These are phyloP conservation scores for Vickermania ingenoplastis DNA, from an alignment of 208 protist genomes.

Conservation along the genomic window DNA sequence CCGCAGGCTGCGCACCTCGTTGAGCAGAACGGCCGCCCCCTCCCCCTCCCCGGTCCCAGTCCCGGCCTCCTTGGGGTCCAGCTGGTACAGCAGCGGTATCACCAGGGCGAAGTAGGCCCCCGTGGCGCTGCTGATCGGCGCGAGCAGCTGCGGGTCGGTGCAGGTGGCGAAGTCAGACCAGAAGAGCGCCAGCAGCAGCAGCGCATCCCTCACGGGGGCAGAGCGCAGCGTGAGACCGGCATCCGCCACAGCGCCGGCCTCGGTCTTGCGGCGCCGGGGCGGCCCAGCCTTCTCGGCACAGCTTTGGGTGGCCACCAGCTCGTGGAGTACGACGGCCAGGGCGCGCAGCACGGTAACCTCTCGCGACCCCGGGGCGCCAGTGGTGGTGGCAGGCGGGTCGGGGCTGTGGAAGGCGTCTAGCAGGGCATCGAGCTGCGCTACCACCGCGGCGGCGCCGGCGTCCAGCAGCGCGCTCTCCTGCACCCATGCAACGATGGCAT, in stretches of 20 bases:
- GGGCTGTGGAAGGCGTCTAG: neutral
- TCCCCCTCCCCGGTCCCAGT: neutral
- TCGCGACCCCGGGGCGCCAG: too few relatives aligned
- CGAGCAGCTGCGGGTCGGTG: neutral
- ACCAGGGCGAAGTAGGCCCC: slow-evolving; percentile 20
- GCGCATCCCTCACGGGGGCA: neutral
- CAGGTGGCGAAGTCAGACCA: neutral
- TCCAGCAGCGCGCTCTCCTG: neutral
- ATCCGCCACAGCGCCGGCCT: neutral
- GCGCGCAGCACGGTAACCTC: neutral
- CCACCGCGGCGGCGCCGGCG: neutral
- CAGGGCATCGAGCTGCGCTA: neutral
- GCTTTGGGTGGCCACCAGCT: neutral
- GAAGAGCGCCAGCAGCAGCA: slow-evolving; percentile 1
- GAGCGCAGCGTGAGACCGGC: slow-evolving; percentile 2
- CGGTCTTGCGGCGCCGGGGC: neutral
- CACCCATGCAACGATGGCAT: too few relatives aligned
- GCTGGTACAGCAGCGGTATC: slow-evolving; percentile 18
- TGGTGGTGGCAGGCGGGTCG: too few relatives aligned
- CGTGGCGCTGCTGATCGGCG: slow-evolving; percentile 1
- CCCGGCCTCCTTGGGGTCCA: slow-evolving; percentile 15
- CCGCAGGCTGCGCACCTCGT: neutral
- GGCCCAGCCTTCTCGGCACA: neutral
- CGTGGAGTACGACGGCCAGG: neutral
- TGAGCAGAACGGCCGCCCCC: neutral